phyloP scores from a whole-genome alignment of 2,329 filamentous ascomycete genomes.

The Botryotinia globosa region DNA sequence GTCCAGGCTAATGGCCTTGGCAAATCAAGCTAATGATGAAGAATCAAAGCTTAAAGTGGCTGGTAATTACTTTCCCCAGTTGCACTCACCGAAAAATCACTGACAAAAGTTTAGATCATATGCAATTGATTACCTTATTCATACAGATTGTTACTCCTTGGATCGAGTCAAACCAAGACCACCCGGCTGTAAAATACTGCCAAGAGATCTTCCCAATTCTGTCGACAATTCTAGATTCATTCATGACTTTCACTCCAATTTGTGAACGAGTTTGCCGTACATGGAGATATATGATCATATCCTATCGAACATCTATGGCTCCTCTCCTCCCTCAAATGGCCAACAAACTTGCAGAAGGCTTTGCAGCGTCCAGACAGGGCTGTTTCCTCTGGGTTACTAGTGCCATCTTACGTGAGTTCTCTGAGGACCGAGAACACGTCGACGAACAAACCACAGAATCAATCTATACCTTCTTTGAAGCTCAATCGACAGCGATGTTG shows the following conservation, averaged over 20 bases:
- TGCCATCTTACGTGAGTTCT: slow-evolving; percentile 92
- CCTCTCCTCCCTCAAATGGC: slow-evolving; percentile 83
- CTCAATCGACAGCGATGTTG: slow-evolving; percentile 86
- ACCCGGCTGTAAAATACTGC: slow-evolving; percentile 95
- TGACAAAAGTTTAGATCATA: slow-evolving; percentile 59
- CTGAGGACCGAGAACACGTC: slow-evolving; percentile 82
- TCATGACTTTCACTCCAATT: slow-evolving; percentile 81
- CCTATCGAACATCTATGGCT: slow-evolving; percentile 84
- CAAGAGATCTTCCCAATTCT: slow-evolving; percentile 88
- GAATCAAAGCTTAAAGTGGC: slow-evolving; percentile 82
- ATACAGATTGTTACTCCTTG: slow-evolving; percentile 75
- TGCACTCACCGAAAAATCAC: slow-evolving; percentile 13
- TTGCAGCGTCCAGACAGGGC: slow-evolving; percentile 81
- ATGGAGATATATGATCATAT: slow-evolving; percentile 96
- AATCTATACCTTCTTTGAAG: slow-evolving; percentile 93
- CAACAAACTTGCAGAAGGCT: slow-evolving; percentile 82
- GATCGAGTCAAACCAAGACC: slow-evolving; percentile 67
- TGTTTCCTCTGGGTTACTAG: slow-evolving; percentile 99
- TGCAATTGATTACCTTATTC: slow-evolving; percentile 90
- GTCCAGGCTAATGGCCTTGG: slow-evolving; percentile 78
- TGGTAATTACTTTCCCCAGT: slow-evolving; percentile 49
- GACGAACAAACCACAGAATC: slow-evolving; percentile 77
- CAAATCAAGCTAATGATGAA: slow-evolving; percentile 79
- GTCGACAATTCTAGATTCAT: slow-evolving; percentile 82
- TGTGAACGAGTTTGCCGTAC: slow-evolving; percentile 91